Evolutionary conservation across 768 basidiomycete species (phyloP), one percentile per base, ranked within the genome.

Genomic region (Rhizopogon vinicolor): DNA sequence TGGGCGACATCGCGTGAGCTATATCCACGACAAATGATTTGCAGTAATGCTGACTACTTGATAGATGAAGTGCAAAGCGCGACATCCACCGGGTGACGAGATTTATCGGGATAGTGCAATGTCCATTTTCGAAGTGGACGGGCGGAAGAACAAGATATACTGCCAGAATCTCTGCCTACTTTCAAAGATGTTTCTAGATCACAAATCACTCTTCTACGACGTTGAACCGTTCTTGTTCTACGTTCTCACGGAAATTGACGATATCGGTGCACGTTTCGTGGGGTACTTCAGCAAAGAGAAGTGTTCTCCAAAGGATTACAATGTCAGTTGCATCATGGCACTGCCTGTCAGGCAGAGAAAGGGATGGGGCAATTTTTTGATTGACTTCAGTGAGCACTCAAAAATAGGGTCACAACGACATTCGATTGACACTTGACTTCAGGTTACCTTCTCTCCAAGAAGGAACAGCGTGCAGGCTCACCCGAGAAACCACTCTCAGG

Each of bases 251-350:
- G 91, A 97, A 67, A 79, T 82, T 55, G 92, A 97, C 73, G 92
- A 93, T 39, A 73, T 82, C 48, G 97, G 96, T 6, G 89, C 93
- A 29, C 86, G 90, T 52, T 99, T 99, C 65, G 89, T 99, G 52
- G 97, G 97, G 7, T 99, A 99, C 70, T 99, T 99, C 68, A 92
- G 89, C 74, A 99, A 99, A 72, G 97, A 99, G 79, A 99, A 99
- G 75, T 80, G 92, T 51, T 95, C 93, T 68, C 87, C 89, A 53
- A 94, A 93, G 73, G 91, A 93, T 65, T 94, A 93, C 71, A 99
- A 99, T 74, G 86, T 99, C 61, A 96, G 93, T 71, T 99, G 97
- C 77, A 99, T 99, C 67, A 98, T 99, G 95, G 98, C 97, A 16
- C 75, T 99, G 18, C 97, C 97, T 1, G 89, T 98, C 40, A 77